These are phyloP conservation scores for Kwoniella shivajii DNA, from an alignment of 1,284 basidiomycete genomes.

Conservation along the genomic window DNA sequence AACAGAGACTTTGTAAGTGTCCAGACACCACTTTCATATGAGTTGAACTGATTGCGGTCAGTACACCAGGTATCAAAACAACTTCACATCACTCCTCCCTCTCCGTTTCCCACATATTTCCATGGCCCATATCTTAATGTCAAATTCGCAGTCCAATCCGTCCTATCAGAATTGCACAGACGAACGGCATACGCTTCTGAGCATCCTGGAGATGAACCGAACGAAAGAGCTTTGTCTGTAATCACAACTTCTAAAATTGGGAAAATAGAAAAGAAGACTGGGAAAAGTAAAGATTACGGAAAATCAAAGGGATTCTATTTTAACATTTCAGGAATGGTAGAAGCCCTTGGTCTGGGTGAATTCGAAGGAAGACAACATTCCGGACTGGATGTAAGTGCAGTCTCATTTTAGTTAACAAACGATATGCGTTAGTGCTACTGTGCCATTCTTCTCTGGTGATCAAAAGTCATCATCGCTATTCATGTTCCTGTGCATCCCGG, in stretches of 20 bases:
- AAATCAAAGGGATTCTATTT: constrained; percentile 33
- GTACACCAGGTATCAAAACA: constrained; percentile 49
- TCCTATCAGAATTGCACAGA: constrained; percentile 57
- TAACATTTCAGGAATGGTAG: constrained; percentile 51
- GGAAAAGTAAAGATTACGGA: constrained; percentile 22
- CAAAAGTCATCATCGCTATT: no score
- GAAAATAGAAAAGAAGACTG: constrained; percentile 2
- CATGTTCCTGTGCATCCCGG: no score
- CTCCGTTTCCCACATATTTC: constrained; percentile 44
- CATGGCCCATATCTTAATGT: constrained; percentile 50
- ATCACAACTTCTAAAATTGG: constrained; percentile 29
- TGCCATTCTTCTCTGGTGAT: no score
- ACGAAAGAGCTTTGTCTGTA: constrained; percentile 18
- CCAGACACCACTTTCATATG: neutral
- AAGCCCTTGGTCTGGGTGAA: constrained; percentile 49
- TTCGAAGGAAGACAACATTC: constrained; percentile 83
- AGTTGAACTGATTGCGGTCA: neutral
- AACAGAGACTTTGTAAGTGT: constrained; percentile 42
- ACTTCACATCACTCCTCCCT: constrained; percentile 49
- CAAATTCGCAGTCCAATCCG: constrained; percentile 49
- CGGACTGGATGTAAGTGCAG: constrained; percentile 74
- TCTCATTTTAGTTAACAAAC: no score
- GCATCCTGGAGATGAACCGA: constrained; percentile 22
- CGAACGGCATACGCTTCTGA: constrained; percentile 59
- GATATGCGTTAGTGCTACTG: no score